Conservation (phyloP, 305 asterid species). For the Withania somnifera region DNA sequence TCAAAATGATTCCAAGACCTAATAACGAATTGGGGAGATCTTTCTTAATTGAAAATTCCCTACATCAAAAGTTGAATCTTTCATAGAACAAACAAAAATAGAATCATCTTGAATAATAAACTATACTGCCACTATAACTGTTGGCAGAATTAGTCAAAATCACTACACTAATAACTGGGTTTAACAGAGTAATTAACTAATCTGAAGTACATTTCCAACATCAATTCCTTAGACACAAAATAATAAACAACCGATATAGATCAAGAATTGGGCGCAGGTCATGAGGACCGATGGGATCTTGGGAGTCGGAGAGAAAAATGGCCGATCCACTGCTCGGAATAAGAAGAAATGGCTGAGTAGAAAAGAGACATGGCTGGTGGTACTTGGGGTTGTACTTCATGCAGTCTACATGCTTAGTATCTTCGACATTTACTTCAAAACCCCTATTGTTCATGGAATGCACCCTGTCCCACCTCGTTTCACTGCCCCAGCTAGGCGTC, state of each 20-base stretch:
- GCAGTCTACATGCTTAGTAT: conserved; percentile 97
- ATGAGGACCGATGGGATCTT: conserved; percentile 51
- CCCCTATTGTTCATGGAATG: conserved; percentile 96
- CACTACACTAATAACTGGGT: background rate
- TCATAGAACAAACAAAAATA: background rate
- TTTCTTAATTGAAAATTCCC: background rate
- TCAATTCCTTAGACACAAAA: too few relatives aligned
- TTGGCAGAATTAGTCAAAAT: background rate
- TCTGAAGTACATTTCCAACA: background rate
- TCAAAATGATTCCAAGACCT: background rate
- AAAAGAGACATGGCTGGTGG: conserved; percentile 78
- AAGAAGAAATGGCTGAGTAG: conserved; percentile 44
- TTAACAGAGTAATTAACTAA: background rate
- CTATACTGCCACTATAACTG: background rate
- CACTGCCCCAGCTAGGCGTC: conserved; percentile 75
- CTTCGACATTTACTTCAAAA: conserved; percentile 92
- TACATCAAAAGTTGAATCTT: background rate
- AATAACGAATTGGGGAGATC: background rate
- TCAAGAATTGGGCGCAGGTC: background rate
- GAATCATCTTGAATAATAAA: background rate
- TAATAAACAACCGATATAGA: background rate
- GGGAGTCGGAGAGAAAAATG: conserved; percentile 25
- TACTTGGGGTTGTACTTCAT: conserved; percentile 80
- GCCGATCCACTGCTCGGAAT: conserved; percentile 19
- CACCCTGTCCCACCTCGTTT: conserved; percentile 74